Percentiles rank a stretch among this genome's conserved stretches.
Conservation (phyloP, 257 asterid genomes). For the Thymus quinquecostatus region DNA sequence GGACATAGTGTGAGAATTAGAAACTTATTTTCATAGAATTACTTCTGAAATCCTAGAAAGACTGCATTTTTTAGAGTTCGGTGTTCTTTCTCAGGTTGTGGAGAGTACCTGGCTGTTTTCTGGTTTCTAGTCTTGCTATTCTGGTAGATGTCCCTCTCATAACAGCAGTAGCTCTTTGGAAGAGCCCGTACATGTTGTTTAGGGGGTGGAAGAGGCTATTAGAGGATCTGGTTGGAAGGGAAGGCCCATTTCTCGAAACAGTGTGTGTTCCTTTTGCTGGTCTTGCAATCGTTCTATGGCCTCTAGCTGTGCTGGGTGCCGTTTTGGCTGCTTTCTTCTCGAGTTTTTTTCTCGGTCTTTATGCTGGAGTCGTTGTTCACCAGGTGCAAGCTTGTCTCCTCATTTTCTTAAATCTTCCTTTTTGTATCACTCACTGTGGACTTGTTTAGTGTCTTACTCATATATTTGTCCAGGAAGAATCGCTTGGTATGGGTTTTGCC, state of each 20-base stretch:
- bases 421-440: not conserved
- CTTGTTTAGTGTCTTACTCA: not conserved
- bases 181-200: slow-evolving; percentile 87
- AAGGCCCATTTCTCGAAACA: slow-evolving; percentile 90
- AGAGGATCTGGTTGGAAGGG: slow-evolving; percentile 84
- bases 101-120: slow-evolving; percentile 67
- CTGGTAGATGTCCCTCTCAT: slow-evolving; percentile 67
- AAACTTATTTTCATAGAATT: not conserved
- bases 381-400: slow-evolving; percentile 47
- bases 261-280: slow-evolving; percentile 94
- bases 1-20: slow-evolving; percentile 63
- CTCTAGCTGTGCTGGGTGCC: slow-evolving; percentile 77
- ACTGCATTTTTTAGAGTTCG: not conserved
- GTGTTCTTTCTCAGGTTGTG: slow-evolving; percentile 46
- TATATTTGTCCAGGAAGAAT: slow-evolving; percentile 64
- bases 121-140: slow-evolving; percentile 63
- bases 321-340: slow-evolving; percentile 65
- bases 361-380: slow-evolving; percentile 74
- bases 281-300: slow-evolving; percentile 85
- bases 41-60: not conserved
- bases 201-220: slow-evolving; percentile 88
- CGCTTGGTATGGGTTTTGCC: slow-evolving; percentile 77
- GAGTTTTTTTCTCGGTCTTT: slow-evolving; percentile 76
- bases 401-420: not conserved
- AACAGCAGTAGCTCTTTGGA: slow-evolving; percentile 78